These are phyloP conservation scores for Talaromyces thailandensis DNA, from an alignment of 495 filamentous ascomycete genomes.

Conservation along the genomic window DNA sequence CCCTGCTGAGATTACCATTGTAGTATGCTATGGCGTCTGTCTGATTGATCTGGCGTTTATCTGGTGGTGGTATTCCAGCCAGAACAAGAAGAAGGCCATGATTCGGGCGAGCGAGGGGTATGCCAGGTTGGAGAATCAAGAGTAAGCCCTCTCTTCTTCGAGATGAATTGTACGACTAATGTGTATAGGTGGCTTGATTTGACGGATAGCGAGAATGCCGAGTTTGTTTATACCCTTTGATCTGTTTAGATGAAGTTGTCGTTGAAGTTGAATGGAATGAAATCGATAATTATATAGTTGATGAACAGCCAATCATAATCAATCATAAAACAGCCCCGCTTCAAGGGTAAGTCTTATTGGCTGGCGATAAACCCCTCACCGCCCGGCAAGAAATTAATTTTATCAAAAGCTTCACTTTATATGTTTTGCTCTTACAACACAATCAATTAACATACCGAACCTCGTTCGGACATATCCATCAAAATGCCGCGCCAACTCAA, in stretches of 20 bases:
- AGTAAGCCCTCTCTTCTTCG: slow-evolving; percentile 26
- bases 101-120: slow-evolving; percentile 47
- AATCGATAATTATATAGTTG: neutral
- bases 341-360: neutral
- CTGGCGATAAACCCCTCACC: neutral
- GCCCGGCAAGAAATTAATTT: slow-evolving; percentile 5
- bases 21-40: slow-evolving; percentile 52
- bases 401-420: neutral
- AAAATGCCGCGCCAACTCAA: slow-evolving; percentile 88
- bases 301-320: neutral
- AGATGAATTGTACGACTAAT: slow-evolving; percentile 7
- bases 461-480: slow-evolving; percentile 7
- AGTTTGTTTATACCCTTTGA: slow-evolving; percentile 28
- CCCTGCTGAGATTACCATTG: slow-evolving; percentile 59
- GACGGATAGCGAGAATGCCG: slow-evolving; percentile 44
- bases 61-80: slow-evolving; percentile 47
- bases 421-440: neutral
- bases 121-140: slow-evolving; percentile 58
- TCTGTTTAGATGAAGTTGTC: neutral
- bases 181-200: slow-evolving; percentile 41
- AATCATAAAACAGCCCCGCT: neutral
- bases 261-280: neutral
- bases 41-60: slow-evolving; percentile 51
- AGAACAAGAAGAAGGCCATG: slow-evolving; percentile 54
- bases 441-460: neutral